Base-by-base conservation (phyloP, 306 rosid species). In the Cucurbita moschata region DNA sequence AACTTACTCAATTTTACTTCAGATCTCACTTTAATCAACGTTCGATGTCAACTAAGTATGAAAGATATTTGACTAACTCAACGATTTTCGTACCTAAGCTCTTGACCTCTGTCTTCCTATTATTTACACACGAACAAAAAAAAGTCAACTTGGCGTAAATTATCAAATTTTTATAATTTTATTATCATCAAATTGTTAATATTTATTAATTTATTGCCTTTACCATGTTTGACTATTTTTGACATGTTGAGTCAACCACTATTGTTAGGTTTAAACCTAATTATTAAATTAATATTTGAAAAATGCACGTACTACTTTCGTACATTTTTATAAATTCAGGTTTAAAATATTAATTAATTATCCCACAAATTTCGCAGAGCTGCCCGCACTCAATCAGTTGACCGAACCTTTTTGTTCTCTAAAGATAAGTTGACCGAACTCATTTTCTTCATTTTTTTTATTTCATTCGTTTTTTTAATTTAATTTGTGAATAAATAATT, bases 371-470 rank as follows among this genome's bases (percentile, higher is more conserved):
- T 65, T 65, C 72, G 72, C 72, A 65, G 37, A 0, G n/a, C 53
- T 5, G 53, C 72, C 38, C 72, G 72, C 53, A 43, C 2, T 53
- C 72, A 65, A 65, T 65, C n/a, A 65, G 53, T 65, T 65, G 71
- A 65, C 71, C 37, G 0, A 16, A 18, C 51, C 4, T 47, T 47
- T 47, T 4, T 44, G 0, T 19, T 19, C 19, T 19, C 19, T 19
- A 19, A 19, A 19, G 19, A 19, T 19, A 19, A 19, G 19, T 19
- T 19, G 30, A 26, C 30, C 30, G 30, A 26, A 26, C 30, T 39
- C 19, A 2, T 37, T 61, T 30, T 61, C 6, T n/a, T 63, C 1
- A 5, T 37, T 61, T 4, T 15, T 64, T 9, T 64, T 13, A 16
- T 15, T 16, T 30, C 4, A 43, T 0, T 65, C 10, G 19, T 18